Evolutionary conservation across 2,329 filamentous ascomycete genomes (phyloP).

Genomic region (Monascus ruber): DNA sequence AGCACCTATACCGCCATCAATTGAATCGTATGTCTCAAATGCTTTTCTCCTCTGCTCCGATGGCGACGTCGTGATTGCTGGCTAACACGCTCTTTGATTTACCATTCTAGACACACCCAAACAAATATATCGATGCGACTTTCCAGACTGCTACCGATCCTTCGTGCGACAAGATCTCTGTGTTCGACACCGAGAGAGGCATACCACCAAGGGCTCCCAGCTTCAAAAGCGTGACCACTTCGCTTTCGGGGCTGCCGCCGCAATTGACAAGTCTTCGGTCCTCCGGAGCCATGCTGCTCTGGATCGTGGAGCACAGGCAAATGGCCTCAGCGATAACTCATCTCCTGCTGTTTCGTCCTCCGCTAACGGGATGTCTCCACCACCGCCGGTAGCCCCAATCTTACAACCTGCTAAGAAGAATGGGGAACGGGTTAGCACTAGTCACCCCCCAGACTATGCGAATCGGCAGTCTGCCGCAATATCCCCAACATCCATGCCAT

Average conservation of each 20-base stretch:
- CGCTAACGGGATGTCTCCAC: not conserved
- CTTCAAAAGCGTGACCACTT: slow-evolving; percentile 39
- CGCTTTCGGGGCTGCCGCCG: slow-evolving; percentile 5
- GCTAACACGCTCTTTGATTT: slow-evolving; percentile 6
- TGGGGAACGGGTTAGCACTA: too few relatives aligned
- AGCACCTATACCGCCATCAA: slow-evolving; percentile 94
- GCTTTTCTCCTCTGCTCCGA: not conserved
- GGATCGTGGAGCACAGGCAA: not conserved
- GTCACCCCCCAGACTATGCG: not conserved
- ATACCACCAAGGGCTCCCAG: slow-evolving; percentile 52
- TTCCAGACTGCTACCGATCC: slow-evolving; percentile 75
- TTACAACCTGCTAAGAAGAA: not conserved
- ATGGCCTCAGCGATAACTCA: not conserved
- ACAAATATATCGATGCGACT: slow-evolving; percentile 88
- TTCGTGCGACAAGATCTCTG: slow-evolving; percentile 93
- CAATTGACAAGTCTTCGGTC: too few relatives aligned
- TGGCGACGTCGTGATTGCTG: not conserved
- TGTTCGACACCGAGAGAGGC: slow-evolving; percentile 70
- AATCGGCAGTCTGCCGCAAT: not conserved
- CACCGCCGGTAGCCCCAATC: slow-evolving; percentile 1
- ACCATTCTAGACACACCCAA: slow-evolving; percentile 64
- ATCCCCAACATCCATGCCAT: slow-evolving; percentile 15
- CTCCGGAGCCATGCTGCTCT: not conserved
- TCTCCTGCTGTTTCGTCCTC: slow-evolving; percentile 1
- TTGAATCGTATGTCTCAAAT: slow-evolving; percentile 61